phyloP scores from a whole-genome alignment of 208 protist genomes.

The Leishmania lainsoni region DNA sequence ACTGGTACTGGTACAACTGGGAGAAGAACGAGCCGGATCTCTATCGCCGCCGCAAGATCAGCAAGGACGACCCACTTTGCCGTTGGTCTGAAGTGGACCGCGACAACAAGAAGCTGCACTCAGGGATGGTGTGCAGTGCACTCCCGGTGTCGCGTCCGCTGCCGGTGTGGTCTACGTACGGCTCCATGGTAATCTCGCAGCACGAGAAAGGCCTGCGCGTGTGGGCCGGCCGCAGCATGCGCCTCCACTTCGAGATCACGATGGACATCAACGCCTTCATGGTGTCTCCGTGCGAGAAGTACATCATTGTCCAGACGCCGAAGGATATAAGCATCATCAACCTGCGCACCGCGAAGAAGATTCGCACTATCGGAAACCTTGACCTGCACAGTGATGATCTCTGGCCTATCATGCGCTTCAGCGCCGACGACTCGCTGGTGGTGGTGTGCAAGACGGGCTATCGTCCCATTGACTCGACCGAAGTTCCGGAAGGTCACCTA shows the following conservation, averaged over 20 bases:
- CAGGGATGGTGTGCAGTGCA: slow-evolving; percentile 70
- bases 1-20: slow-evolving; percentile 91
- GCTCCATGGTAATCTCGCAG: slow-evolving; percentile 85
- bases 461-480: slow-evolving; percentile 36
- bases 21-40: slow-evolving; percentile 72
- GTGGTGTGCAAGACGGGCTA: slow-evolving; percentile 77
- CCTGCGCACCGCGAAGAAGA: slow-evolving; percentile 77
- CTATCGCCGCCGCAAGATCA: slow-evolving; percentile 70
- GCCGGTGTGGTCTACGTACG: slow-evolving; percentile 86
- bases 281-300: slow-evolving; percentile 88
- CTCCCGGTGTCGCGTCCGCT: slow-evolving; percentile 67
- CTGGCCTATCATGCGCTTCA: slow-evolving; percentile 89
- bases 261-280: slow-evolving; percentile 81
- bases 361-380: slow-evolving; percentile 81
- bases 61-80: slow-evolving; percentile 67
- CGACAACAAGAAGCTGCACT: slow-evolving; percentile 52
- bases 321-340: slow-evolving; percentile 87
- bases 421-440: slow-evolving; percentile 83
- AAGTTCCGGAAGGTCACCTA: slow-evolving; percentile 54
- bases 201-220: slow-evolving; percentile 72
- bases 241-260: slow-evolving; percentile 80
- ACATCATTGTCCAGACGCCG: slow-evolving; percentile 81
- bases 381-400: slow-evolving; percentile 78
- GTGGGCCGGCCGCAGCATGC: slow-evolving; percentile 86
- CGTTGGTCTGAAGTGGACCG: slow-evolving; percentile 88